Conservation (phyloP, 345 rosid species). For the Streptanthus diversifolius region DNA sequence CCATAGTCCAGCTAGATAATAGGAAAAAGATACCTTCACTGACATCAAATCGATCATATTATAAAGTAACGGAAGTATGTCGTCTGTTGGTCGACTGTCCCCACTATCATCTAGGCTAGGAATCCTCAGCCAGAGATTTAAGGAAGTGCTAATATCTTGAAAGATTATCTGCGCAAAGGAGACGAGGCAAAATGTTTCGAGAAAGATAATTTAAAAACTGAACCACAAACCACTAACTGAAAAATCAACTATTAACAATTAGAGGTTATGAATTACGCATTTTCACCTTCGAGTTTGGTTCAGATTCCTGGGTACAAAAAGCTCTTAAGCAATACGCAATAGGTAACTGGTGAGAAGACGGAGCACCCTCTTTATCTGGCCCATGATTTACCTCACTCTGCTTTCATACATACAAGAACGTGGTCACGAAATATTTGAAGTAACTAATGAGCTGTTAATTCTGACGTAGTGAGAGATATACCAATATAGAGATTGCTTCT, state of each 20-base stretch:
- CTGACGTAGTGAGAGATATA: constrained; percentile 25
- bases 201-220: constrained; percentile 6
- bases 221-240: constrained; percentile 18
- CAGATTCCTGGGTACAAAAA: constrained; percentile 63
- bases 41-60: constrained; percentile 65
- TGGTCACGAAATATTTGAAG: constrained; percentile 15
- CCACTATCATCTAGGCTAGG: constrained; percentile 33
- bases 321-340: constrained; percentile 72
- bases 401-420: constrained; percentile 35
- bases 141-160: constrained; percentile 56
- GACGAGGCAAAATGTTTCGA: constrained; percentile 22
- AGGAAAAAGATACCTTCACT: constrained; percentile 53
- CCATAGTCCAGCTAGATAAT: constrained; percentile 12
- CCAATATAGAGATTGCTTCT: constrained; percentile 62
- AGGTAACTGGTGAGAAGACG: constrained; percentile 51
- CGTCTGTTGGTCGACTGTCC: constrained; percentile 36
- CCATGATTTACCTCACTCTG: constrained; percentile 27
- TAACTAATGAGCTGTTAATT: not conserved
- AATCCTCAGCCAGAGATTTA: constrained; percentile 56
- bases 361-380: constrained; percentile 24
- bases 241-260: constrained; percentile 6
- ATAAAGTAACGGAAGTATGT: constrained; percentile 51
- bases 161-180: constrained; percentile 48
- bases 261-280: constrained; percentile 37
- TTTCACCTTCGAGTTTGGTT: constrained; percentile 78